Evolutionary conservation across 2,329 filamentous ascomycete genomes (phyloP).

Genomic region (Dothistroma pini): DNA sequence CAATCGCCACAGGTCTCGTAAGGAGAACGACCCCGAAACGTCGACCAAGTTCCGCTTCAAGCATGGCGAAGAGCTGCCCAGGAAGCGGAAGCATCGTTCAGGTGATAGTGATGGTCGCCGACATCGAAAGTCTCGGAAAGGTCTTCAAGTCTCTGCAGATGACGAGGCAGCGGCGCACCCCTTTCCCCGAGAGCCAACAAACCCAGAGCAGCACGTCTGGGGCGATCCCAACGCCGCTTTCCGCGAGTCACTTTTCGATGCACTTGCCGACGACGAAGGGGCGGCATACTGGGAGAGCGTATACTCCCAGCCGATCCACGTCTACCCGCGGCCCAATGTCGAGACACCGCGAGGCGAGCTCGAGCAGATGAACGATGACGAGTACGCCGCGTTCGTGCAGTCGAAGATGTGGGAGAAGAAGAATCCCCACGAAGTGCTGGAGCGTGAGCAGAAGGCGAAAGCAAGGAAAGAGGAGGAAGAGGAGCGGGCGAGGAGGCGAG

Average conservation of each 20-base stretch:
- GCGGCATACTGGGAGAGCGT: slow-evolving; percentile 92
- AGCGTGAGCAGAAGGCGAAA: slow-evolving; percentile 61
- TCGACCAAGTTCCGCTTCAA: slow-evolving; percentile 33
- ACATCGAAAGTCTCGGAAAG: slow-evolving; percentile 17
- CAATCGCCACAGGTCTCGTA: not conserved
- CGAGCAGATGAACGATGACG: slow-evolving; percentile 86
- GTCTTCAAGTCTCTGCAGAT: slow-evolving; percentile 1
- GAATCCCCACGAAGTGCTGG: slow-evolving; percentile 76
- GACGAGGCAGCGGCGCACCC: slow-evolving; percentile 28
- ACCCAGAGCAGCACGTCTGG: slow-evolving; percentile 18
- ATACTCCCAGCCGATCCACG: slow-evolving; percentile 93
- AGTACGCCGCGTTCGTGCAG: slow-evolving; percentile 83
- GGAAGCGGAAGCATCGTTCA: slow-evolving; percentile 25
- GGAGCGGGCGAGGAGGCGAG: slow-evolving; percentile 30
- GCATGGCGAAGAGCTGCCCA: slow-evolving; percentile 12
- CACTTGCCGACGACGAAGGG: slow-evolving; percentile 93
- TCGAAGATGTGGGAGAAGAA: slow-evolving; percentile 95
- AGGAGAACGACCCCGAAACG: not conserved
- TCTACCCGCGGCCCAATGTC: slow-evolving; percentile 66
- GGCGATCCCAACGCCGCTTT: slow-evolving; percentile 74
- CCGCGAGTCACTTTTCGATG: slow-evolving; percentile 91
- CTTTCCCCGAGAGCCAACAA: slow-evolving; percentile 32
- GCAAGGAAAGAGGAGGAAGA: slow-evolving; percentile 48
- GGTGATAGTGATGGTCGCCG: slow-evolving; percentile 11
- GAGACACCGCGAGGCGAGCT: slow-evolving; percentile 55